phyloP scores from a whole-genome alignment of 2,329 filamentous ascomycete species.

The Fusarium subglutinans region DNA sequence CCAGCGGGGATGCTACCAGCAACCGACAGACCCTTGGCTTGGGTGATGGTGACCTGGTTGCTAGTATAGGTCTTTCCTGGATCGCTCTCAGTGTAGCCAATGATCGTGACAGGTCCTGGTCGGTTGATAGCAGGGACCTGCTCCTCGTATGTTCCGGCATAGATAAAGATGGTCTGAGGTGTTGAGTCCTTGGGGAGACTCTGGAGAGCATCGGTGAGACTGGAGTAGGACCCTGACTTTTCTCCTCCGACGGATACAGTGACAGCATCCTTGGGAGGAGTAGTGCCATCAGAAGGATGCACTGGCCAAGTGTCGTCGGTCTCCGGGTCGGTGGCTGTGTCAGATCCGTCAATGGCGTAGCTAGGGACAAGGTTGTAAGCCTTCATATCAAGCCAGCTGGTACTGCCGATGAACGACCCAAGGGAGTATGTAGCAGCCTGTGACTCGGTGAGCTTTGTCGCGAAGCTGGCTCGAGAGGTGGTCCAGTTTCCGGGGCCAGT shows the following conservation, averaged over 20 bases:
- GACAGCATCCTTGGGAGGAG: conserved; percentile 52
- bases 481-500: conserved; percentile 52
- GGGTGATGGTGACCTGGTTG: conserved; percentile 64
- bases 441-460: conserved; percentile 32
- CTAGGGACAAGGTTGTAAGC: conserved; percentile 38
- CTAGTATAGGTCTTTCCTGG: conserved; percentile 53
- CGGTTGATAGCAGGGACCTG: conserved; percentile 49
- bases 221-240: conserved; percentile 41
- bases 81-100: conserved; percentile 56
- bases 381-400: conserved; percentile 38
- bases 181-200: conserved; percentile 46
- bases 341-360: conserved; percentile 14
- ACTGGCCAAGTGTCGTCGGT: conserved; percentile 21
- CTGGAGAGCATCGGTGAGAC: conserved; percentile 43
- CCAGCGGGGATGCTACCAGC: conserved; percentile 40
- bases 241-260: conserved; percentile 49
- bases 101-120: conserved; percentile 53
- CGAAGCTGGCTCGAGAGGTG: conserved; percentile 29
- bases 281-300: conserved; percentile 52
- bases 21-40: conserved; percentile 25
- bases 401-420: conserved; percentile 31
- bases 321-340: conserved; percentile 13
- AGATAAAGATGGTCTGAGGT: conserved; percentile 54
- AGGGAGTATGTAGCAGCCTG: conserved; percentile 32
- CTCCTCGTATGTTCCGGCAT: conserved; percentile 57